Conservation (phyloP, 495 filamentous ascomycete genomes). For the Hyaloscypha hepaticicola region DNA sequence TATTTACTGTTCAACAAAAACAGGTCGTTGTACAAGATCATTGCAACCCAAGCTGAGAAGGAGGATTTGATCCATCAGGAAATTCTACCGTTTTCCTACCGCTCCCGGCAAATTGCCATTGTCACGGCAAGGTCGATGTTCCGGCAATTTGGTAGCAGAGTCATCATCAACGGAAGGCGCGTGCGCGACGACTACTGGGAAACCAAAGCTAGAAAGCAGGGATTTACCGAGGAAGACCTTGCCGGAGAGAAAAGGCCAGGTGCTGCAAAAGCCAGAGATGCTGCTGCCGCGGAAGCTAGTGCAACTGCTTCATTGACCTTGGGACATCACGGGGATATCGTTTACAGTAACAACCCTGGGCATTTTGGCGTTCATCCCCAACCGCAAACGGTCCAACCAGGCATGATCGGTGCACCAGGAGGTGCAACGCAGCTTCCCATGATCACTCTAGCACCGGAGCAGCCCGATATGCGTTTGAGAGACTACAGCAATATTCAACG, state of each 20-base stretch:
- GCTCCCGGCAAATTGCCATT: constrained; percentile 96
- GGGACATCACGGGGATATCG: constrained; percentile 69
- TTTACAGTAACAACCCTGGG: constrained; percentile 74
- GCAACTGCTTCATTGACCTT: constrained; percentile 46
- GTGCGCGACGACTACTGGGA: constrained; percentile 99
- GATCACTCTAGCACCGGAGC: constrained; percentile 75
- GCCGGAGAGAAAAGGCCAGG: constrained; percentile 97
- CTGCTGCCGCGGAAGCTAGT: constrained; percentile 56
- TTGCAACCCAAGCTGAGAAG: constrained; percentile 93
- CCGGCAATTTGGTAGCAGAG: constrained; percentile 94
- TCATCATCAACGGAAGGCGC: constrained; percentile 84
- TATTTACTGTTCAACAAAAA: constrained; percentile 99
- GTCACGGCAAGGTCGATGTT: constrained; percentile 99
- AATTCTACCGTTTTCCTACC: constrained; percentile 94
- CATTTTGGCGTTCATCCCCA: constrained; percentile 59
- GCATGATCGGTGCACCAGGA: constrained; percentile 62
- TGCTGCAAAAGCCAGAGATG: constrained; percentile 82
- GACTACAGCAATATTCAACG: constrained; percentile 84
- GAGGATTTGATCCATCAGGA: constrained; percentile 94
- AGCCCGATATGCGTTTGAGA: constrained; percentile 72
- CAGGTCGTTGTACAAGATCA: constrained; percentile 94
- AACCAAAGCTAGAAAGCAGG: constrained; percentile 92
- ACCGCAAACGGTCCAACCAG: constrained; percentile 66
- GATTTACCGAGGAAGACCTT: constrained; percentile 95
- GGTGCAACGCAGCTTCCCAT: constrained; percentile 74